These are phyloP conservation scores for Angomonas ambiguus DNA, from an alignment of 208 protist genomes.

Conservation along the genomic window DNA sequence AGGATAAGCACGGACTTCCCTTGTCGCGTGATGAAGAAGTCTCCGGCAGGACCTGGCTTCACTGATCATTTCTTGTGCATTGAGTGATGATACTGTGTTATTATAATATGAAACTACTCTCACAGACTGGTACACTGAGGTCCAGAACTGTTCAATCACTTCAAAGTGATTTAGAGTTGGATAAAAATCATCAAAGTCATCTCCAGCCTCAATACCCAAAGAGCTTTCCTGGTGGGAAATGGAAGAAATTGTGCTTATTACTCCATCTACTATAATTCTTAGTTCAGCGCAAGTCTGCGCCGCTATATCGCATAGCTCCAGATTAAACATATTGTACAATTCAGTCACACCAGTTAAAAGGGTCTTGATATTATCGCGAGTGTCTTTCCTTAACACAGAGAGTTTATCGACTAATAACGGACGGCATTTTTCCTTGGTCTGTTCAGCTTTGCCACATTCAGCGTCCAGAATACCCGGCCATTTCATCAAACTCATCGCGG, in stretches of 20 bases:
- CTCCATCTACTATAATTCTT: conserved; percentile 52
- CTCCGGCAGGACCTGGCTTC: conserved; percentile 71
- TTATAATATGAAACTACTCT: conserved; percentile 69
- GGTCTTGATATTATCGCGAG: conserved; percentile 46
- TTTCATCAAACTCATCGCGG: conserved; percentile 60
- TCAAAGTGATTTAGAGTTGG: conserved; percentile 64
- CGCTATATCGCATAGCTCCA: conserved; percentile 84
- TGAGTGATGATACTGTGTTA: conserved; percentile 46
- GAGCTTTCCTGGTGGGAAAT: conserved; percentile 55
- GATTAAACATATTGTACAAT: conserved; percentile 78
- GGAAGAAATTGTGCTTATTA: conserved; percentile 39
- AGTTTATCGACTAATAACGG: conserved; percentile 54
- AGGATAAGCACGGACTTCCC: conserved; percentile 60
- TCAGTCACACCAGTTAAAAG: conserved; percentile 72
- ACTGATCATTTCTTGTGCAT: conserved; percentile 62
- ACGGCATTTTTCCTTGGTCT: conserved; percentile 31
- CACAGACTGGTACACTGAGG: conserved; percentile 46
- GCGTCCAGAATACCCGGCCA: conserved; percentile 36
- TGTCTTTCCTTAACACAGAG: conserved; percentile 34
- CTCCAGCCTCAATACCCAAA: conserved; percentile 29
- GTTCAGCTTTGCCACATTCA: conserved; percentile 26
- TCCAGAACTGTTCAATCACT: conserved; percentile 84
- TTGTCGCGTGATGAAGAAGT: conserved; percentile 65
- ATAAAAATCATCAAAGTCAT: conserved; percentile 65
- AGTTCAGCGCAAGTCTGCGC: conserved; percentile 80